Conservation (phyloP, 2,329 filamentous ascomycete genomes). For the Ophiostoma australiae region DNA sequence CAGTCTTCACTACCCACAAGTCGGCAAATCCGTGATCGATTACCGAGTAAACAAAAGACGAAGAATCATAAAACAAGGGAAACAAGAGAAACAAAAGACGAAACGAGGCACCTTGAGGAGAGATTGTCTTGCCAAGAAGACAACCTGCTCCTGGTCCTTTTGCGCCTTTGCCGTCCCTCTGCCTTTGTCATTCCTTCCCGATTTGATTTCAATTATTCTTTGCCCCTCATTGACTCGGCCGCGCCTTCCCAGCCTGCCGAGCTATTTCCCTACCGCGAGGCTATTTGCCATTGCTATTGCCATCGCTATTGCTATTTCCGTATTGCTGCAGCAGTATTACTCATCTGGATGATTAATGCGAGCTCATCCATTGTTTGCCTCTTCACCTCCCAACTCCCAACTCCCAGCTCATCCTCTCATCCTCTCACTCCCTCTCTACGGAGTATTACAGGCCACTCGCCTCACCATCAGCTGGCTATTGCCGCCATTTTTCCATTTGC, state of each 20-base stretch:
- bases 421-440: background rate
- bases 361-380: background rate
- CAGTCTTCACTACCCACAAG: background rate
- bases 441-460: background rate
- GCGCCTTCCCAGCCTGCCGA: slow-evolving; percentile 24
- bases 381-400: slow-evolving; percentile 20
- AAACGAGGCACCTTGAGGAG: background rate
- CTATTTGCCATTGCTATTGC: background rate
- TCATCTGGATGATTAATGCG: background rate
- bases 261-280: slow-evolving; percentile 2
- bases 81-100: background rate
- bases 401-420: slow-evolving; percentile 1
- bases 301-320: background rate
- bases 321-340: background rate
- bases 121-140: background rate
- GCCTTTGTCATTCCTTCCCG: slow-evolving; percentile 13
- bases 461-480: background rate
- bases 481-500: slow-evolving; percentile 9
- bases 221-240: slow-evolving; percentile 27
- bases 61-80: no score
- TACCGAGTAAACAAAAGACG: background rate
- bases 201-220: slow-evolving; percentile 24
- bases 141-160: background rate
- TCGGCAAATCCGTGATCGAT: background rate
- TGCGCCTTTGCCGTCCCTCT: background rate